These are phyloP conservation scores for Melampsora medusae DNA, from an alignment of 1,284 basidiomycete species.

Conservation along the genomic window DNA sequence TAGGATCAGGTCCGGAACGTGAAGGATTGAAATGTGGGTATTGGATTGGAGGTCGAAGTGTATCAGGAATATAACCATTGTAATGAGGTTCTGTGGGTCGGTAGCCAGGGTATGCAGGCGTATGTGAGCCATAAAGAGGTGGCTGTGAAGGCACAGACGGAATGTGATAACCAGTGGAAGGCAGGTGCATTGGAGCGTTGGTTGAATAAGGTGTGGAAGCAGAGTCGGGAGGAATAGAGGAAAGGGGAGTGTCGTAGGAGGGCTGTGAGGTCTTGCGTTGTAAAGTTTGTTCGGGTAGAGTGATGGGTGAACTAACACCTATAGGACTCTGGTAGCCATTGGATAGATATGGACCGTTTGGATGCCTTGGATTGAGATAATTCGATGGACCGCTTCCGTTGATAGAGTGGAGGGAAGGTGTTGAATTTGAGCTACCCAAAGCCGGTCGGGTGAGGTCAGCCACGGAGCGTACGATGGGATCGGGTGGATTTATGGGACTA, in stretches of 20 bases:
- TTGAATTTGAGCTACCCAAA: slow-evolving; percentile 1
- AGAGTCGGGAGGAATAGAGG: slow-evolving; percentile 10
- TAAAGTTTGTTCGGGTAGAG: slow-evolving; percentile 32
- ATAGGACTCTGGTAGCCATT: slow-evolving; percentile 25
- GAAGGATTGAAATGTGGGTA: slow-evolving; percentile 24
- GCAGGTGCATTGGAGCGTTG: slow-evolving; percentile 47
- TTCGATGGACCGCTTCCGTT: slow-evolving; percentile 43
- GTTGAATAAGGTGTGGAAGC: slow-evolving; percentile 34
- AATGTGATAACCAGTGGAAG: slow-evolving; percentile 66
- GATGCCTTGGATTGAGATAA: slow-evolving; percentile 47
- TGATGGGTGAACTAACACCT: slow-evolving; percentile 13
- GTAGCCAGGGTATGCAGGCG: background rate
- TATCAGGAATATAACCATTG: slow-evolving; percentile 13
- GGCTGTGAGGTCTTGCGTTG: slow-evolving; percentile 36
- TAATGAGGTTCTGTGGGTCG: slow-evolving; percentile 16
- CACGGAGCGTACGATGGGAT: slow-evolving; percentile 21
- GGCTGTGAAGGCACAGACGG: slow-evolving; percentile 68
- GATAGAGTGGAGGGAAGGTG: background rate
- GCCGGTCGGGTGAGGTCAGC: slow-evolving; percentile 29
- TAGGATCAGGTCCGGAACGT: slow-evolving; percentile 11
- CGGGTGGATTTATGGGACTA: background rate
- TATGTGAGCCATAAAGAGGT: slow-evolving; percentile 62
- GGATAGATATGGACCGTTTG: slow-evolving; percentile 23
- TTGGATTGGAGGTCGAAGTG: slow-evolving; percentile 32
- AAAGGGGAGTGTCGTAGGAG: slow-evolving; percentile 31